Conservation (phyloP, 2,329 filamentous ascomycete genomes). For the Hypoxylon sp. region DNA sequence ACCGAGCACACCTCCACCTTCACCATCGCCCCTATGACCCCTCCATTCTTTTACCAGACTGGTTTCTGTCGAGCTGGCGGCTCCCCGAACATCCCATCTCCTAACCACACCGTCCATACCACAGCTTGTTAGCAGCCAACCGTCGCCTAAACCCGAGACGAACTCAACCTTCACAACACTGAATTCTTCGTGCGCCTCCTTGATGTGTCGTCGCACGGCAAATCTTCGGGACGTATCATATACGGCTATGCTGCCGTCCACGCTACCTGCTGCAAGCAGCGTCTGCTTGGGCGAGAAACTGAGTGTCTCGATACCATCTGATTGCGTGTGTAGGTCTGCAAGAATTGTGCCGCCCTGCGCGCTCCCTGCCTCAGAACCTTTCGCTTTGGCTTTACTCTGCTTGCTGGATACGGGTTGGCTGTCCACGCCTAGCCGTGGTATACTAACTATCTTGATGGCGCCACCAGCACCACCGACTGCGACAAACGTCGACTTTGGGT, state of each 20-base stretch:
- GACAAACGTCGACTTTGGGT: conserved; percentile 82
- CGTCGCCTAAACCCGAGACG: conserved; percentile 67
- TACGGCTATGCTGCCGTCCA: conserved; percentile 83
- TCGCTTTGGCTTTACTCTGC: conserved; percentile 56
- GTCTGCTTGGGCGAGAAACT: conserved; percentile 67
- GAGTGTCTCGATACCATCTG: conserved; percentile 82
- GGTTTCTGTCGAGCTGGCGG: conserved; percentile 64
- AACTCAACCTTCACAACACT: conserved; percentile 96
- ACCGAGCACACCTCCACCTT: conserved; percentile 88
- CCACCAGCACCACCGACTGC: conserved; percentile 92
- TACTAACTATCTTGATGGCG: conserved; percentile 84
- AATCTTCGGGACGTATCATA: conserved; percentile 91
- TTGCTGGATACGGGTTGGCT: conserved; percentile 47
- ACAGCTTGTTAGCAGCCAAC: conserved; percentile 84
- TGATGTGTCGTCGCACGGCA: conserved; percentile 85
- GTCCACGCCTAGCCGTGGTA: conserved; percentile 73
- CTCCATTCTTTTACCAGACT: conserved; percentile 90
- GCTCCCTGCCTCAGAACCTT: conserved; percentile 59
- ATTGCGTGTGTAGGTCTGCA: conserved; percentile 84
- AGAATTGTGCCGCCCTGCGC: conserved; percentile 74
- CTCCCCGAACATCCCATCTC: conserved; percentile 84
- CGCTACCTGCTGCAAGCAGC: conserved; percentile 75
- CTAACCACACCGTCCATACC: conserved; percentile 94
- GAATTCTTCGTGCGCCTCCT: conserved; percentile 87
- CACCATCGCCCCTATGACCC: conserved; percentile 86